These are phyloP conservation scores for Copromyces sp. DNA, from an alignment of 495 filamentous ascomycete species.

Conservation along the genomic window DNA sequence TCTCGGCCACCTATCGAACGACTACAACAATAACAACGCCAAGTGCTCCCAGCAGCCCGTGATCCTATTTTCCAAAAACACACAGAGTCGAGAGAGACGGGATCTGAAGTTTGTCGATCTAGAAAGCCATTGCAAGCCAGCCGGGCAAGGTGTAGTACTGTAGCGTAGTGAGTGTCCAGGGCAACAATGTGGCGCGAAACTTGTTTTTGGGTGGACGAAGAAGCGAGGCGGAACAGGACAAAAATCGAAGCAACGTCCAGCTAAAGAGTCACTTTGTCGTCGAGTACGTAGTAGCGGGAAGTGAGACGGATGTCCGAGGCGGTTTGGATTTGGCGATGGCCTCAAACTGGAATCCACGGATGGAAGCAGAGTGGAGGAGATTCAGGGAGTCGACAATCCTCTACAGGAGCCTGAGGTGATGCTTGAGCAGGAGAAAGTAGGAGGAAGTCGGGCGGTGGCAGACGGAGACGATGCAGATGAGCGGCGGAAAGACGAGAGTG, in stretches of 20 bases:
- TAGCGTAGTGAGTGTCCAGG: neutral
- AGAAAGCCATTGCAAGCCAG: neutral
- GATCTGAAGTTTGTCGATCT: neutral
- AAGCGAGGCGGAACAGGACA: neutral
- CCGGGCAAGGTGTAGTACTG: neutral
- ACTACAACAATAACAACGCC: neutral
- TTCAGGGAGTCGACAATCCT: neutral
- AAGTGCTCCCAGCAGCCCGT: neutral
- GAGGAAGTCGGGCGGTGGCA: neutral
- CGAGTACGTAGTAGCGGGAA: neutral
- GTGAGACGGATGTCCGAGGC: neutral
- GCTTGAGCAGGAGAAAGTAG: neutral
- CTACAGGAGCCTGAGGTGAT: neutral
- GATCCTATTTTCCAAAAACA: neutral
- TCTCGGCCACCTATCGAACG: neutral
- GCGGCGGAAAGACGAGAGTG: neutral
- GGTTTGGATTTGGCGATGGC: neutral
- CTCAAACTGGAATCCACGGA: neutral
- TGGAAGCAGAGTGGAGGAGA: neutral
- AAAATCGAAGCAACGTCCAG: slow-evolving; percentile 1
- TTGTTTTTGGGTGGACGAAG: neutral
- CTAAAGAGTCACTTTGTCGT: slow-evolving; percentile 5
- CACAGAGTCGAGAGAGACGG: neutral
- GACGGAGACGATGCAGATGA: neutral
- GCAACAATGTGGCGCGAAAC: neutral